Percentiles rank a stretch among this genome's conserved stretches.
These are phyloP conservation scores for Castanea mollissima DNA, from an alignment of 306 rosid genomes.

Conservation along the genomic window DNA sequence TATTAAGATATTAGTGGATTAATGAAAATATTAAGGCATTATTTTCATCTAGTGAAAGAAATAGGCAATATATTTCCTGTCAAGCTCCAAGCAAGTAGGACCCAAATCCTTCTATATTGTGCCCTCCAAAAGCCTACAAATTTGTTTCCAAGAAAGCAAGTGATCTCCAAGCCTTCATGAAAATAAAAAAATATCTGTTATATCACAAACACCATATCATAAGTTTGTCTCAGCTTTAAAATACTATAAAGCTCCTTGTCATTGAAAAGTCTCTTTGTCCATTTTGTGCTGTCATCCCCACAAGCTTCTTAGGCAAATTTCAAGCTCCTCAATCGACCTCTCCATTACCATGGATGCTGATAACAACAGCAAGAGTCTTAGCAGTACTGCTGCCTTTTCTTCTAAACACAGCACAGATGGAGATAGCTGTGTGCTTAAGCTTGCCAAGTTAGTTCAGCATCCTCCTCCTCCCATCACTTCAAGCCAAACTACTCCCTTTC, in stretches of 20 bases:
- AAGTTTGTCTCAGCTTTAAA: not conserved
- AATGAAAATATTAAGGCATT: not conserved
- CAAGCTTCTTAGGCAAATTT: too few relatives aligned
- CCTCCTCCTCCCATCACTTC: constrained; percentile 1
- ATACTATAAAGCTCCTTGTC: not conserved
- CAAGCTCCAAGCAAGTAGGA: constrained; percentile 5
- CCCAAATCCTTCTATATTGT: not conserved
- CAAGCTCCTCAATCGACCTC: not conserved
- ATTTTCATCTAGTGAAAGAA: not conserved
- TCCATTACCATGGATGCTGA: constrained; percentile 16
- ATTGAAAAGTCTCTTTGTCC: not conserved
- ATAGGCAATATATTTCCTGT: not conserved
- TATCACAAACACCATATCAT: not conserved
- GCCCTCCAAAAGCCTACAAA: not conserved
- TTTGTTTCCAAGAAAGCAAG: not conserved
- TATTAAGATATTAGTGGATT: not conserved
- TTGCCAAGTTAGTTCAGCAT: constrained; percentile 12
- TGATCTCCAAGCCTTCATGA: not conserved
- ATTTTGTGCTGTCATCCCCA: not conserved
- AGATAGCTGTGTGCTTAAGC: not conserved
- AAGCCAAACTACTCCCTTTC: not conserved
- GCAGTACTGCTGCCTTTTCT: constrained; percentile 20
- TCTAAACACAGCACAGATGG: constrained; percentile 22
- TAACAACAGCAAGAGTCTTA: not conserved
- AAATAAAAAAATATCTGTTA: not conserved